phyloP scores from a whole-genome alignment of 2,329 filamentous ascomycete species.

The Claviceps fusiformis region DNA sequence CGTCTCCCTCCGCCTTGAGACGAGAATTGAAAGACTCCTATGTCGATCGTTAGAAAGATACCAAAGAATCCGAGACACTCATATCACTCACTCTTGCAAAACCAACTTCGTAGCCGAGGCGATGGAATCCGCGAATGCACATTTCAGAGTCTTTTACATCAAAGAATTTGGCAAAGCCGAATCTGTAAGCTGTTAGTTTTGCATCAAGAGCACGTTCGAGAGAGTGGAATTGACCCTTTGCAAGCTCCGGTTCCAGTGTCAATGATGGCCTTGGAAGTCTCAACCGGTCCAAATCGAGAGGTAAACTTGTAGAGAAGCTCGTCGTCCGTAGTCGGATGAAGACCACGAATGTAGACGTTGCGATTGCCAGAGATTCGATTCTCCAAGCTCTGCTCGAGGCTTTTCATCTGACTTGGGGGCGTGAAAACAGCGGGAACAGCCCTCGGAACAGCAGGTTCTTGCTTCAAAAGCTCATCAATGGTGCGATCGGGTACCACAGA shows the following conservation, averaged over 20 bases:
- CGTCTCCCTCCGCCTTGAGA: slow-evolving; percentile 90
- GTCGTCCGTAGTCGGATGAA: slow-evolving; percentile 90
- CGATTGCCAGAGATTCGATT: slow-evolving; percentile 85
- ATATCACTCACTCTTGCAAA: slow-evolving; percentile 64
- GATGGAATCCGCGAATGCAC: slow-evolving; percentile 91
- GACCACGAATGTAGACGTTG: slow-evolving; percentile 95
- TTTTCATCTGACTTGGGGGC: slow-evolving; percentile 74
- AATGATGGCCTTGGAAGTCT: slow-evolving; percentile 97
- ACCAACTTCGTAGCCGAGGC: slow-evolving; percentile 90
- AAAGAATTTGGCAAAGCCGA: slow-evolving; percentile 93
- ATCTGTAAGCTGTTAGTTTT: slow-evolving; percentile 39
- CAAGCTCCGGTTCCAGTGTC: slow-evolving; percentile 85
- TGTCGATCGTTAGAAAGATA: slow-evolving; percentile 12
- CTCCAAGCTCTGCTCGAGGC: slow-evolving; percentile 83
- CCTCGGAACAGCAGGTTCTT: slow-evolving; percentile 71
- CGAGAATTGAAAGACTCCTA: slow-evolving; percentile 97
- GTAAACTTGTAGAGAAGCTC: slow-evolving; percentile 74
- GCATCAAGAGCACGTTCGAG: background rate
- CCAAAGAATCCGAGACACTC: background rate
- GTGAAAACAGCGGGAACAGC: slow-evolving; percentile 85
- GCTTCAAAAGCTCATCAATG: slow-evolving; percentile 52
- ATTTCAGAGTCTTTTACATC: slow-evolving; percentile 80
- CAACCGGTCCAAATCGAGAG: slow-evolving; percentile 78
- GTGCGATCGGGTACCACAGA: slow-evolving; percentile 30
- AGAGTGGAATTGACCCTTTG: slow-evolving; percentile 60